Evolutionary conservation across 306 rosid genomes (phyloP).

Genomic region (Carpinus fangiana): DNA sequence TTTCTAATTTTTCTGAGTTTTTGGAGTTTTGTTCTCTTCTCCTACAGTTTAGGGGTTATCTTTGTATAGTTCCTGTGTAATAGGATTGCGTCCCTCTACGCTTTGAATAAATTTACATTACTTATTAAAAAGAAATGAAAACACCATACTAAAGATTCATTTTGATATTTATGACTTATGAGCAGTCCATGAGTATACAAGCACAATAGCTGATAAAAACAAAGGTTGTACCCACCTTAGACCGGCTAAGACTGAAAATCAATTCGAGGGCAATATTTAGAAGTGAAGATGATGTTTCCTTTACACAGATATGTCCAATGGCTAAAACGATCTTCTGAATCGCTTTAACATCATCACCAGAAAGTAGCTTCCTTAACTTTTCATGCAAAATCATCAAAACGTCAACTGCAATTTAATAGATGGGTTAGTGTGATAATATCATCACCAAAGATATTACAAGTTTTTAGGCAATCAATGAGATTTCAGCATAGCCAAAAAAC

Average conservation of each 20-base stretch:
- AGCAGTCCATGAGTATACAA: conserved; percentile 7
- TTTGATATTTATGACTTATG: not conserved
- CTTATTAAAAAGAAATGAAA: not conserved
- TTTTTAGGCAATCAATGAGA: not conserved
- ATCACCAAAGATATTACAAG: conserved; percentile 13
- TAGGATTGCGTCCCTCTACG: too few relatives aligned
- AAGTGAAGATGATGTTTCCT: conserved; percentile 68
- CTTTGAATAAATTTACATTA: too few relatives aligned
- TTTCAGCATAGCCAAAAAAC: conserved; percentile 24
- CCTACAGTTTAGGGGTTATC: too few relatives aligned
- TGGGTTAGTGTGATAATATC: conserved; percentile 21
- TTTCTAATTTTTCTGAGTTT: too few relatives aligned
- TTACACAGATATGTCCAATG: conserved; percentile 80
- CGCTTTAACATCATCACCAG: conserved; percentile 74
- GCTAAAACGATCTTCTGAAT: conserved; percentile 77
- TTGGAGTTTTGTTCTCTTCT: too few relatives aligned
- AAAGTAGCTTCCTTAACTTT: conserved; percentile 75
- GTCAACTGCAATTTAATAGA: conserved; percentile 68
- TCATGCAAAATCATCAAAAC: conserved; percentile 56
- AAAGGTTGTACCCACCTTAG: conserved; percentile 59
- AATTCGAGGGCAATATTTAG: conserved; percentile 72
- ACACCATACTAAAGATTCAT: conserved; percentile 11
- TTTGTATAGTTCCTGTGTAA: too few relatives aligned
- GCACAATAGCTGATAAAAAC: conserved; percentile 9
- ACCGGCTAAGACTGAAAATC: conserved; percentile 70